Percentiles rank a stretch among this genome's conserved stretches.
These are phyloP conservation scores for Venturia effusa DNA, from an alignment of 2,329 filamentous ascomycete species.

Conservation along the genomic window DNA sequence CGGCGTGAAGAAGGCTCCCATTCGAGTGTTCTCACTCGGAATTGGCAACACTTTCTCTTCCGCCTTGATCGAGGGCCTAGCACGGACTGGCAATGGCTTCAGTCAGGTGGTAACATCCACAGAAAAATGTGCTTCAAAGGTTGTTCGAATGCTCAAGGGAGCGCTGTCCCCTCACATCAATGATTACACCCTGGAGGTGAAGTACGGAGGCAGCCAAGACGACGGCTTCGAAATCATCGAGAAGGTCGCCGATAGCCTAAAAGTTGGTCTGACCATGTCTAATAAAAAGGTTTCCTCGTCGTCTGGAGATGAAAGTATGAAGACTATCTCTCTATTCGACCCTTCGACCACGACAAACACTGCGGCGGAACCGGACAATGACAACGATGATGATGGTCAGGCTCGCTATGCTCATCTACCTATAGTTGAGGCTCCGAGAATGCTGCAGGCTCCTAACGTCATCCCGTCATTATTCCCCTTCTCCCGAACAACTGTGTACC, in stretches of 20 bases:
- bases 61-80: slow-evolving; percentile 48
- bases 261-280: slow-evolving; percentile 21
- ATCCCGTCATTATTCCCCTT: slow-evolving; percentile 59
- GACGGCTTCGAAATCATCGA: slow-evolving; percentile 51
- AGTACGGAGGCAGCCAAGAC: slow-evolving; percentile 35
- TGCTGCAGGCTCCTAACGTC: slow-evolving; percentile 52
- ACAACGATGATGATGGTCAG: slow-evolving; percentile 16
- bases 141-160: slow-evolving; percentile 65
- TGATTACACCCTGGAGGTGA: slow-evolving; percentile 53
- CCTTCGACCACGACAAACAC: slow-evolving; percentile 33
- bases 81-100: slow-evolving; percentile 46
- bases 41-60: slow-evolving; percentile 45
- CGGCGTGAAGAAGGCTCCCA: slow-evolving; percentile 28
- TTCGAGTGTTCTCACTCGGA: slow-evolving; percentile 47
- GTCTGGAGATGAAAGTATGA: slow-evolving; percentile 19
- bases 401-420: slow-evolving; percentile 43
- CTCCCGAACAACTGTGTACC: slow-evolving; percentile 53
- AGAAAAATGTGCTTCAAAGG: slow-evolving; percentile 58
- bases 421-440: slow-evolving; percentile 38
- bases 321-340: slow-evolving; percentile 52
- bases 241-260: slow-evolving; percentile 40
- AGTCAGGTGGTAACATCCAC: slow-evolving; percentile 49
- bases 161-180: slow-evolving; percentile 55
- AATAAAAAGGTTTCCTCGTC: slow-evolving; percentile 10
- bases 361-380: slow-evolving; percentile 15